phyloP scores from a whole-genome alignment of 305 asterid species.

The Striga hermonthica region DNA sequence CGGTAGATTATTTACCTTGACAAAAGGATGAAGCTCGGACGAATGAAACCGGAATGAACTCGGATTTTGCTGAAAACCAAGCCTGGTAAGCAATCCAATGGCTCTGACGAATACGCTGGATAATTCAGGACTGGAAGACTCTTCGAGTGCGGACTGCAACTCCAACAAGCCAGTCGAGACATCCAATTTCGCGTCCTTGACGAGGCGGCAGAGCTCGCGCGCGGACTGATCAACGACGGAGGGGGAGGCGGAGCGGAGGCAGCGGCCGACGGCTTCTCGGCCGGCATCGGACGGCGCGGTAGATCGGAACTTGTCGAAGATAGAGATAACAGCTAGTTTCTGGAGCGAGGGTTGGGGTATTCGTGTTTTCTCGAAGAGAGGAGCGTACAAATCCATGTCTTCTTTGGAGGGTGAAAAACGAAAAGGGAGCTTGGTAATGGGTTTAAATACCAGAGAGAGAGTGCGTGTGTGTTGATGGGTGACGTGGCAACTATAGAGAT shows the following conservation, averaged over 20 bases:
- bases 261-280: slow-evolving; percentile 57
- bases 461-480: too few species aligned
- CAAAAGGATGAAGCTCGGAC: slow-evolving; percentile 73
- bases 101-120: slow-evolving; percentile 56
- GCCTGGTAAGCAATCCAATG: slow-evolving; percentile 59
- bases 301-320: slow-evolving; percentile 71
- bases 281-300: slow-evolving; percentile 62
- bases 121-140: slow-evolving; percentile 44
- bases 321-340: slow-evolving; percentile 69
- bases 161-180: slow-evolving; percentile 64
- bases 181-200: slow-evolving; percentile 71
- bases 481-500: too few species aligned
- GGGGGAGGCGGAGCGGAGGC: slow-evolving; percentile 71
- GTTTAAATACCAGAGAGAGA: not conserved
- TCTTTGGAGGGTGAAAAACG: not conserved
- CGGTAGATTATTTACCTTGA: slow-evolving; percentile 48
- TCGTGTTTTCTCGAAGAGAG: slow-evolving; percentile 61
- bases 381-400: slow-evolving; percentile 59
- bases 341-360: slow-evolving; percentile 87
- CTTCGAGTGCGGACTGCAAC: slow-evolving; percentile 90
- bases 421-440: not conserved
- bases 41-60: slow-evolving; percentile 46
- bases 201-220: slow-evolving; percentile 82
- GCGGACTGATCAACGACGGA: slow-evolving; percentile 82
- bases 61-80: slow-evolving; percentile 56